A percentile compares a stretch with the other conserved stretches of the same genome.
Conservation (phyloP, 208 protist species). For the Porcisia hertigi region DNA sequence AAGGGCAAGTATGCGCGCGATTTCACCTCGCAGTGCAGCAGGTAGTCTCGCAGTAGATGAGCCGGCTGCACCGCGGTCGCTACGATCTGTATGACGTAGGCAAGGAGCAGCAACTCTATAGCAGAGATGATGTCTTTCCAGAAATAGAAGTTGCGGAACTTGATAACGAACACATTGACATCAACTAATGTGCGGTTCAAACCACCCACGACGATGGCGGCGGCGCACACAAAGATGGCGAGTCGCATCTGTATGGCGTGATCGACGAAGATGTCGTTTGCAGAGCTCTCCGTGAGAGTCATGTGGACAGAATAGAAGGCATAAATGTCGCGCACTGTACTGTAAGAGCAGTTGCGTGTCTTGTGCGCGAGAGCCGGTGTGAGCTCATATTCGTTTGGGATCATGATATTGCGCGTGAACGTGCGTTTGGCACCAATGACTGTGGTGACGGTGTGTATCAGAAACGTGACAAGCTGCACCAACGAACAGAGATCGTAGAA, state of each 20-base stretch:
- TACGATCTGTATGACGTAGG: conserved; percentile 49
- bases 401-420: conserved; percentile 53
- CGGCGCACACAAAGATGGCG: conserved; percentile 57
- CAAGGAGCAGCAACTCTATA: conserved; percentile 57
- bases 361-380: conserved; percentile 45
- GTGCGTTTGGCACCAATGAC: conserved; percentile 46
- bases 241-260: conserved; percentile 66
- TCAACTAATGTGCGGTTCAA: conserved; percentile 64
- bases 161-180: conserved; percentile 58
- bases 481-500: conserved; percentile 60
- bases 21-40: conserved; percentile 49
- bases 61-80: conserved; percentile 35
- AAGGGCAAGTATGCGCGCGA: conserved; percentile 55
- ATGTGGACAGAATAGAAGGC: conserved; percentile 56
- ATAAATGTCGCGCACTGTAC: conserved; percentile 48
- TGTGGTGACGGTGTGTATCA: conserved; percentile 57
- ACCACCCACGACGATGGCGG: conserved; percentile 45
- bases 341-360: conserved; percentile 45
- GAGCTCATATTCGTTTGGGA: conserved; percentile 40
- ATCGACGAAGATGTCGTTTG: conserved; percentile 79
- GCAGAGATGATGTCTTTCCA: conserved; percentile 79
- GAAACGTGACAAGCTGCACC: conserved; percentile 56
- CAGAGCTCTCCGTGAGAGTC: conserved; percentile 31
- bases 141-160: conserved; percentile 72
- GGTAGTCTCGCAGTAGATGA: conserved; percentile 54